A percentile compares a stretch with the other conserved stretches of the same genome.
Evolutionary conservation across 345 rosid species (phyloP).

Genomic region (Xanthoceras sorbifolium): DNA sequence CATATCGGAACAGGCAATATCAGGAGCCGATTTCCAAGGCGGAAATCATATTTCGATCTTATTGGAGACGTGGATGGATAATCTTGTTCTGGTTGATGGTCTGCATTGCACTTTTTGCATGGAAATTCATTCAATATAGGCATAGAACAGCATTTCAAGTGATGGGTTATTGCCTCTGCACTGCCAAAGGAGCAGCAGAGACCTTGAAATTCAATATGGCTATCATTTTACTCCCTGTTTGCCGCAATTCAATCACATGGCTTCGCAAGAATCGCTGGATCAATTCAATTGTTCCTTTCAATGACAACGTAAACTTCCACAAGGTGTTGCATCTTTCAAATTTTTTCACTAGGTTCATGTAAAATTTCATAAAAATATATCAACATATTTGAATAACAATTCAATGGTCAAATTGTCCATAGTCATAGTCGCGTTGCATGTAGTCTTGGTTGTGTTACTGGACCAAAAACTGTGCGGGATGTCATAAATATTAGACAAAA

Average conservation of each 20-base stretch:
- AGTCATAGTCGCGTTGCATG: no score
- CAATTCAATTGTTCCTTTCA: slow-evolving; percentile 46
- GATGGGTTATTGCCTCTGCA: slow-evolving; percentile 63
- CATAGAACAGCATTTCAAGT: slow-evolving; percentile 49
- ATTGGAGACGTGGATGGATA: slow-evolving; percentile 58
- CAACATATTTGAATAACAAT: no score
- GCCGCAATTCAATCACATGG: slow-evolving; percentile 54
- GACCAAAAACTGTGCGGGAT: no score
- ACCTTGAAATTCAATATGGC: slow-evolving; percentile 65
- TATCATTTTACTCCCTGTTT: slow-evolving; percentile 51
- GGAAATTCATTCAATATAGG: slow-evolving; percentile 58
- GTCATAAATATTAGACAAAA: no score
- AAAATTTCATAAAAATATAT: no score
- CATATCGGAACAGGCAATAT: not conserved
- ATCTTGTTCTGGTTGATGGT: slow-evolving; percentile 39
- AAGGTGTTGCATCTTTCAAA: slow-evolving; percentile 29
- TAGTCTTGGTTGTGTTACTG: no score
- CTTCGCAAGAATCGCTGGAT: slow-evolving; percentile 41
- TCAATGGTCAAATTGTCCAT: no score
- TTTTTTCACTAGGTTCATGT: not conserved
- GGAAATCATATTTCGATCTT: slow-evolving; percentile 38
- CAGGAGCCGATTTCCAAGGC: slow-evolving; percentile 29
- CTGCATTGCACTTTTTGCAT: slow-evolving; percentile 42
- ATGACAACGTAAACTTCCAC: slow-evolving; percentile 60
- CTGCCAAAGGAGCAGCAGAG: slow-evolving; percentile 67